Percentiles rank a stretch among this genome's conserved stretches.
These are phyloP conservation scores for Penicillium flavigenum DNA, from an alignment of 495 filamentous ascomycete species.

Conservation along the genomic window DNA sequence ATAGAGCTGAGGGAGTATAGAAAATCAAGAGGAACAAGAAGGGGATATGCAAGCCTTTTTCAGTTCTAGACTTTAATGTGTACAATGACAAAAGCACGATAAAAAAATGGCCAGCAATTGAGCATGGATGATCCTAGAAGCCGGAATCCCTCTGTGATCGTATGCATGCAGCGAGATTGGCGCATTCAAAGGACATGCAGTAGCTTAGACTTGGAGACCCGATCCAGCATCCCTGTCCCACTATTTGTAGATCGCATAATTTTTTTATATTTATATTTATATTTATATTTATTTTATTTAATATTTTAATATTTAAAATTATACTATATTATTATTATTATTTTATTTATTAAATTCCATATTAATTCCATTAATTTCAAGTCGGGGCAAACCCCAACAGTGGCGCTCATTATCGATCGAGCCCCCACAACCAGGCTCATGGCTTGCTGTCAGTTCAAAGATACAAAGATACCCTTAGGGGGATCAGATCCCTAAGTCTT, in stretches of 20 bases:
- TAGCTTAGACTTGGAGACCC: slow-evolving; percentile 16
- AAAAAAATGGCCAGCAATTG: slow-evolving; percentile 15
- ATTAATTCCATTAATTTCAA: slow-evolving; percentile 1
- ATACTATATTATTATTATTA: background rate
- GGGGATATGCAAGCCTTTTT: slow-evolving; percentile 21
- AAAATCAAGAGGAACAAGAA: slow-evolving; percentile 10
- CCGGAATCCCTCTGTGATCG: slow-evolving; percentile 17
- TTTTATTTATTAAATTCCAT: background rate
- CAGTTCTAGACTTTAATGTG: slow-evolving; percentile 13
- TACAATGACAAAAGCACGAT: slow-evolving; percentile 13
- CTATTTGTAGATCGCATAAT: slow-evolving; percentile 22
- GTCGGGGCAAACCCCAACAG: slow-evolving; percentile 13
- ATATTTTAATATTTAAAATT: background rate
- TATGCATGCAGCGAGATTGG: slow-evolving; percentile 20
- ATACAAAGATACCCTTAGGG: background rate
- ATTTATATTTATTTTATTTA: background rate
- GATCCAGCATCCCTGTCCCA: slow-evolving; percentile 21
- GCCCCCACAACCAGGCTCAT: background rate
- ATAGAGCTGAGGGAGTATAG: slow-evolving; percentile 8
- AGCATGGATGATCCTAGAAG: slow-evolving; percentile 42
- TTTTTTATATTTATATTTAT: background rate
- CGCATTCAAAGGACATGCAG: slow-evolving; percentile 13
- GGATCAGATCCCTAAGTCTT: background rate
- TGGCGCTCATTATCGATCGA: slow-evolving; percentile 29
- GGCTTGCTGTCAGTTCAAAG: background rate